Conservation (phyloP, 192 early-diverging fungal species). For the Diversispora eburnea region DNA sequence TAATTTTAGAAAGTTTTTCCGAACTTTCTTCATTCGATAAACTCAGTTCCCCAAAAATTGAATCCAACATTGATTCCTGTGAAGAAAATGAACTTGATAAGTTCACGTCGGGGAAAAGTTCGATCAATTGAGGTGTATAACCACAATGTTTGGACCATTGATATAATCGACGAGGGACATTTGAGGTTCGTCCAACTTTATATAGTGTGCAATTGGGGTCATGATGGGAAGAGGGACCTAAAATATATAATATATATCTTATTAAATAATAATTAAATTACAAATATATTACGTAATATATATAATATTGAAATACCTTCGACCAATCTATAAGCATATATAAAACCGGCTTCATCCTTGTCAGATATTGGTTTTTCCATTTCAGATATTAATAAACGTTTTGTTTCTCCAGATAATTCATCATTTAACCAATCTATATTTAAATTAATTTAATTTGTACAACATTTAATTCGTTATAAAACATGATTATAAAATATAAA, state of each 20-base stretch:
- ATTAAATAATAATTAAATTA: not conserved
- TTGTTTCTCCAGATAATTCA: slow-evolving; percentile 35
- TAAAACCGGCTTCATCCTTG: slow-evolving; percentile 45
- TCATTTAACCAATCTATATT: slow-evolving; percentile 39
- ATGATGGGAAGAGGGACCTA: not conserved
- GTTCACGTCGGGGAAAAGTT: slow-evolving; percentile 39
- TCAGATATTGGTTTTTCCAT: slow-evolving; percentile 44
- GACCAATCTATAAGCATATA: slow-evolving; percentile 44
- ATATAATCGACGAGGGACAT: slow-evolving; percentile 43
- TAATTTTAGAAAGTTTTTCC: slow-evolving; percentile 29
- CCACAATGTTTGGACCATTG: slow-evolving; percentile 50
- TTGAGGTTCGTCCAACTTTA: slow-evolving; percentile 47
- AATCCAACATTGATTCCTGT: slow-evolving; percentile 32
- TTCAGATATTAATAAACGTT: slow-evolving; percentile 36
- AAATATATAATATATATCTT: not conserved
- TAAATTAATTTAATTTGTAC: not conserved
- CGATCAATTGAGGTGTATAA: slow-evolving; percentile 40
- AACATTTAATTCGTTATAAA: not conserved
- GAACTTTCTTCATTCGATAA: slow-evolving; percentile 15
- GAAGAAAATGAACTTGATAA: not conserved
- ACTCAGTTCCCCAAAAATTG: slow-evolving; percentile 31
- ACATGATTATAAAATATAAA: not conserved
- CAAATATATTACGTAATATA: not conserved
- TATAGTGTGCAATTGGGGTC: slow-evolving; percentile 34
- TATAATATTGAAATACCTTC: slow-evolving; percentile 30